A percentile compares a stretch with the other conserved stretches of the same genome.
Evolutionary conservation across 129 eudicot species (phyloP).

Genomic region (Heracleum sosnowskyi): DNA sequence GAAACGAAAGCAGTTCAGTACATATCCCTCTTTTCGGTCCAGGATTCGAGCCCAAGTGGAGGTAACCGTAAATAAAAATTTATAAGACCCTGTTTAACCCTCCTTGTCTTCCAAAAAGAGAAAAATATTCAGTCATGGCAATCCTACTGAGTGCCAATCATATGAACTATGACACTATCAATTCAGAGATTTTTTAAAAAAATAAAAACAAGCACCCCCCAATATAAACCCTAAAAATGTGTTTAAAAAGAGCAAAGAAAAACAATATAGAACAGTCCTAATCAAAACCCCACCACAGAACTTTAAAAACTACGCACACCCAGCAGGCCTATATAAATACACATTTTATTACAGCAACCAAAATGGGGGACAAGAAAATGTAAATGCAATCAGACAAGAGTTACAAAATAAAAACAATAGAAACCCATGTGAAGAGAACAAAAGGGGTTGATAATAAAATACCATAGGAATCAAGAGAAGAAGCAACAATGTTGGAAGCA

Average conservation of each 20-base stretch:
- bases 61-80: too few species aligned
- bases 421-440: neutral
- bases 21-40: neutral
- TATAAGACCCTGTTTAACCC: too few species aligned
- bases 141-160: too few species aligned
- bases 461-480: slow-evolving; percentile 37
- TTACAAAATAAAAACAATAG: neutral
- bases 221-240: too few species aligned
- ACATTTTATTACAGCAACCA: neutral
- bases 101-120: too few species aligned
- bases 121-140: too few species aligned
- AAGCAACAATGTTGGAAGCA: slow-evolving; percentile 31
- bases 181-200: too few species aligned
- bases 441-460: neutral
- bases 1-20: neutral
- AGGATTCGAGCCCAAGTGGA: neutral
- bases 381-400: neutral
- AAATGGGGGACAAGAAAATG: neutral
- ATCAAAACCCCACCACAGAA: neutral
- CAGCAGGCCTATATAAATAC: neutral
- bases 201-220: neutral
- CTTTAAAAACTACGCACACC: neutral
- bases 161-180: too few species aligned
- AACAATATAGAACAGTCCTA: neutral
- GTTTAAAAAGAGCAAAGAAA: too few species aligned